A percentile compares a stretch with the other conserved stretches of the same genome.
Conservation (phyloP, 345 rosid genomes). For the Conringia planisiliqua region DNA sequence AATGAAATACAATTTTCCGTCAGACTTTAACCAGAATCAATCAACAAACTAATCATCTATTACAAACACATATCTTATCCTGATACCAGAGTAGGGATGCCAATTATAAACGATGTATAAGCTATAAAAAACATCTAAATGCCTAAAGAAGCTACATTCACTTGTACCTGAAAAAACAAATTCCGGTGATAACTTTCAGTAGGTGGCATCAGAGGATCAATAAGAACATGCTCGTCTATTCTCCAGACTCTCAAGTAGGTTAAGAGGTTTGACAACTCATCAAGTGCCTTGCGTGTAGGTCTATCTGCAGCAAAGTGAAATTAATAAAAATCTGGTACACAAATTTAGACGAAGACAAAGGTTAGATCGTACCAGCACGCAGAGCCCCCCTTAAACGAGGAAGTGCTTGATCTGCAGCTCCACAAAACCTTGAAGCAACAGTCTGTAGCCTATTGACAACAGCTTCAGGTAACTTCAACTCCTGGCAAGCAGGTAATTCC, state of each 20-base stretch:
- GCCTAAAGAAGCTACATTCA: not conserved
- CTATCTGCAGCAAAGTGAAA: slow-evolving; percentile 56
- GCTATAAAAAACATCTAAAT: not conserved
- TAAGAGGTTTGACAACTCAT: slow-evolving; percentile 76
- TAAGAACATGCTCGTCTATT: slow-evolving; percentile 66
- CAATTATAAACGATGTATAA: not conserved
- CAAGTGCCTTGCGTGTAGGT: slow-evolving; percentile 73
- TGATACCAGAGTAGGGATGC: not conserved
- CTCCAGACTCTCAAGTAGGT: slow-evolving; percentile 81
- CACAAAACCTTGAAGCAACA: slow-evolving; percentile 89
- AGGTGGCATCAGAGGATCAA: slow-evolving; percentile 90
- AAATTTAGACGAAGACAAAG: not conserved
- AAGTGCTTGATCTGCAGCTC: slow-evolving; percentile 85
- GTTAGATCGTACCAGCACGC: slow-evolving; percentile 58
- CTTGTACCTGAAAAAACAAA: slow-evolving; percentile 77
- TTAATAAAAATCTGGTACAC: not conserved
- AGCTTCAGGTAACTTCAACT: slow-evolving; percentile 81
- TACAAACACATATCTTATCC: not conserved
- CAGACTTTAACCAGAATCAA: not conserved
- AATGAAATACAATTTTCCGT: not conserved
- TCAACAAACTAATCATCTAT: not conserved
- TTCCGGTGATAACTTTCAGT: slow-evolving; percentile 77
- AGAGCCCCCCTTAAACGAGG: slow-evolving; percentile 95
- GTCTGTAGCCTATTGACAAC: slow-evolving; percentile 91
- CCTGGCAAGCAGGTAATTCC: slow-evolving; percentile 51